Percentiles rank a stretch among this genome's conserved stretches.
These are phyloP conservation scores for Coemansia sp. DNA, from an alignment of 192 early-diverging fungal species.

Conservation along the genomic window DNA sequence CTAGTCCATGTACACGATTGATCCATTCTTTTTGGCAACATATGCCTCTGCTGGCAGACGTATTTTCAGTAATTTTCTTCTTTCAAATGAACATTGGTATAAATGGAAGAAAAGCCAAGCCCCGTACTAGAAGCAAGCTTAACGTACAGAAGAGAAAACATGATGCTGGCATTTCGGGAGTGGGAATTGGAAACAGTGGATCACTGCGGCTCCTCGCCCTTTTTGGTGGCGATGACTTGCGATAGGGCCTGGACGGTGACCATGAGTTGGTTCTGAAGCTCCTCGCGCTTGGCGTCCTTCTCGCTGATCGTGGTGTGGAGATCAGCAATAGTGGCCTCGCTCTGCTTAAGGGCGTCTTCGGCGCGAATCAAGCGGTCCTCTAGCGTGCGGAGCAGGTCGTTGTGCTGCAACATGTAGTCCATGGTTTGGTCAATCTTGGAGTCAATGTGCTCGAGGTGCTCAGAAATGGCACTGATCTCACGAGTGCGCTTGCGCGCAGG, in stretches of 20 bases:
- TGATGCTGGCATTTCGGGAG: neutral
- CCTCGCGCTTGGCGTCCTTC: conserved; percentile 51
- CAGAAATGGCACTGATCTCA: conserved; percentile 35
- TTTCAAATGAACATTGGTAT: conserved; percentile 1
- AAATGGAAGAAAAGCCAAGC: neutral
- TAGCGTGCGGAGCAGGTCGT: conserved; percentile 36
- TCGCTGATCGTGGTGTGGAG: conserved; percentile 43
- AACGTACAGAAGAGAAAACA: conserved; percentile 1
- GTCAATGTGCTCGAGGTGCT: conserved; percentile 46
- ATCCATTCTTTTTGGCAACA: neutral
- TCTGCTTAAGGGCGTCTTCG: conserved; percentile 50
- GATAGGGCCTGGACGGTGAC: conserved; percentile 52
- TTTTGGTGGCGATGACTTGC: conserved; percentile 47
- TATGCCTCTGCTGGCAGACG: no score
- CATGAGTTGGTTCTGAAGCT: conserved; percentile 53
- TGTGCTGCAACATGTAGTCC: conserved; percentile 49
- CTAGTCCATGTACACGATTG: neutral
- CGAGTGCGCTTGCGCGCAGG: conserved; percentile 52
- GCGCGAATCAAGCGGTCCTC: conserved; percentile 45
- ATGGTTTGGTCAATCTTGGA: conserved; percentile 47
- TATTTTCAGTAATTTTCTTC: no score
- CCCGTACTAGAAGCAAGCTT: neutral
- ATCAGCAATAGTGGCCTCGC: conserved; percentile 36
- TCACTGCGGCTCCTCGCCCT: conserved; percentile 32
- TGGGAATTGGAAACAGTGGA: neutral